phyloP scores from a whole-genome alignment of 2,329 filamentous ascomycete species.

The Aureobasidium sp. region DNA sequence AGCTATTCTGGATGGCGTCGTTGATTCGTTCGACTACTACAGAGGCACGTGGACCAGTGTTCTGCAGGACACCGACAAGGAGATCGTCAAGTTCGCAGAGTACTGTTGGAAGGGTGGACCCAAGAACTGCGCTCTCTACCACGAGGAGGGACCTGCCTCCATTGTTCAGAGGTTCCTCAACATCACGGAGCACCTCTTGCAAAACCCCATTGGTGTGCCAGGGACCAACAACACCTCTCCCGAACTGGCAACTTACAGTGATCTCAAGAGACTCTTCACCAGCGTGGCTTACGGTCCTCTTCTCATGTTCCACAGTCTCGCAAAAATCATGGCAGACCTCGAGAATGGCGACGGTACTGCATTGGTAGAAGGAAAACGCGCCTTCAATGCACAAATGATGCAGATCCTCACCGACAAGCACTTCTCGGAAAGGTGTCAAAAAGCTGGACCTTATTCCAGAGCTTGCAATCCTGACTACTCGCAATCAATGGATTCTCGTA shows the following conservation, averaged over 20 bases:
- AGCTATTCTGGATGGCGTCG: conserved; percentile 38
- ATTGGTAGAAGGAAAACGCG: conserved; percentile 36
- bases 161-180: conserved; percentile 29
- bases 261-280: conserved; percentile 29
- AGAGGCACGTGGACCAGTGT: conserved; percentile 42
- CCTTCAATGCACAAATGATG: conserved; percentile 23
- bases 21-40: conserved; percentile 42
- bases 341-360: conserved; percentile 24
- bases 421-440: conserved; percentile 21
- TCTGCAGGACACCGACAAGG: conserved; percentile 48
- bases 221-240: conserved; percentile 22
- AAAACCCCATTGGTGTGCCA: conserved; percentile 41
- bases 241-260: conserved; percentile 32
- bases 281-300: conserved; percentile 29
- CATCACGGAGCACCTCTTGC: conserved; percentile 36
- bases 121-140: conserved; percentile 38
- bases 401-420: background rate
- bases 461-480: conserved; percentile 15
- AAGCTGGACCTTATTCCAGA: conserved; percentile 25
- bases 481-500: background rate
- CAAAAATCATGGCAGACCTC: conserved; percentile 27
- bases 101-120: conserved; percentile 47
- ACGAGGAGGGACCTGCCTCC: conserved; percentile 31
- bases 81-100: conserved; percentile 47
- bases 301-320: conserved; percentile 25